phyloP scores from a whole-genome alignment of 2,329 filamentous ascomycete genomes.

The Pseudogymnoascus sp. region DNA sequence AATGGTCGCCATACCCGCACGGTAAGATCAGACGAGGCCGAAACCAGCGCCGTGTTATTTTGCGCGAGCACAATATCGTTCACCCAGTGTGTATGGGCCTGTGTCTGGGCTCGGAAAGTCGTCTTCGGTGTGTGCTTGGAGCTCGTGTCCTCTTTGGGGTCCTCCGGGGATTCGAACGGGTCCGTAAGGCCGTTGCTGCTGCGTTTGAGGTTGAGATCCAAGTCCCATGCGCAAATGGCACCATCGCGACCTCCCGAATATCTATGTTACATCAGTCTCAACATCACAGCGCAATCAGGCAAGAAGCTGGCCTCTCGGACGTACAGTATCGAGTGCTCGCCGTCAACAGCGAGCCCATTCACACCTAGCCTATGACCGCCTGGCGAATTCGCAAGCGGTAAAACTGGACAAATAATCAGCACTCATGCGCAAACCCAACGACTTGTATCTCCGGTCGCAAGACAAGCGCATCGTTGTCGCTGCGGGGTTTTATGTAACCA shows the following conservation, averaged over 20 bases:
- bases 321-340: conserved; percentile 77
- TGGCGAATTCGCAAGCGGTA: conserved; percentile 63
- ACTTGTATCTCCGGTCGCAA: neutral
- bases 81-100: conserved; percentile 72
- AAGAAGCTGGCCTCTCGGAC: conserved; percentile 27
- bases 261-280: conserved; percentile 40
- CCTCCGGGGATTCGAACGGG: conserved; percentile 27
- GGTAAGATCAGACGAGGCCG: conserved; percentile 66
- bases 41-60: conserved; percentile 58
- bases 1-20: conserved; percentile 73
- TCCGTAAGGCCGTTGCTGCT: conserved; percentile 19
- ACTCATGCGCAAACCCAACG: neutral
- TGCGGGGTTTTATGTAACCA: conserved; percentile 14
- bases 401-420: conserved; percentile 40
- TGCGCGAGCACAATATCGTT: conserved; percentile 64
- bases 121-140: conserved; percentile 41
- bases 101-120: conserved; percentile 53
- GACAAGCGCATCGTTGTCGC: neutral
- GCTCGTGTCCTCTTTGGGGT: conserved; percentile 18
- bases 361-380: conserved; percentile 90
- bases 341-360: conserved; percentile 86
- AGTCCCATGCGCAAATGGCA: conserved; percentile 91
- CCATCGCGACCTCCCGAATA: conserved; percentile 96
- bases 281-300: neutral
- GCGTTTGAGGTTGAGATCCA: conserved; percentile 59